Evolutionary conservation across 2,329 filamentous ascomycete species (phyloP), one percentile per base, ranked within the genome.

Genomic region (Scedosporium boydii): DNA sequence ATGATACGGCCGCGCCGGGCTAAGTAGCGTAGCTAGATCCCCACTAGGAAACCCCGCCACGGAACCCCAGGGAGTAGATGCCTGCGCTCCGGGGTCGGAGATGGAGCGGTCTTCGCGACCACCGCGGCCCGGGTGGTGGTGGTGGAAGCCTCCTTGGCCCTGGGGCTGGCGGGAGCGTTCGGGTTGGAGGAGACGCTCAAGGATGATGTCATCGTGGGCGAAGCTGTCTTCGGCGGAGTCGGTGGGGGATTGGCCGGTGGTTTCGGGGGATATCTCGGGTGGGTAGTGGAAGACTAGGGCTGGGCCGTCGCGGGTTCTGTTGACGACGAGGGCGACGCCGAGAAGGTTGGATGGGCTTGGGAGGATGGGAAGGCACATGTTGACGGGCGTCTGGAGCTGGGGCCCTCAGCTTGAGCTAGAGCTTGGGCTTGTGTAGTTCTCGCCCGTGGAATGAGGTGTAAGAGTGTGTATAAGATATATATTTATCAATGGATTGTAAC

Each of bases 271-370:
- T 53, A 84, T 78, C 57, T 77, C 73, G n/a, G 87, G 82, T n/a
- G 91, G 91, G 70, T 95, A 95, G 74, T 96, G 90, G 74, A 93
- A 96, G 69, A 95, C 88, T 69, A 95, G 88, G 66, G 87, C 85
- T 29, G 91, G 89, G 16, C 91, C 91, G 68, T 90, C 88, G 66
- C 88, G 86, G 41, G 89, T 90, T 66, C 89, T 84, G 69, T 85
- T 85, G 69, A 90, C 85, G 67, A 92, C 85, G 46, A 93, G 82
- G 60, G 90, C 85, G 63, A 93, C 85, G 51, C 87, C 89, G 60
- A 93, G 73, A 66, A 85, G 81, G 70, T 84, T 85, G 66, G 81
- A 78, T 42, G 75, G 71, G 69, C 78, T 82, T 62, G 83, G 79
- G 6, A 81, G 74, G 21, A 78, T 71, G 21, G 78, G 77, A 61